Conservation (phyloP, 768 basidiomycete species). For the Tricholoma terreum region DNA sequence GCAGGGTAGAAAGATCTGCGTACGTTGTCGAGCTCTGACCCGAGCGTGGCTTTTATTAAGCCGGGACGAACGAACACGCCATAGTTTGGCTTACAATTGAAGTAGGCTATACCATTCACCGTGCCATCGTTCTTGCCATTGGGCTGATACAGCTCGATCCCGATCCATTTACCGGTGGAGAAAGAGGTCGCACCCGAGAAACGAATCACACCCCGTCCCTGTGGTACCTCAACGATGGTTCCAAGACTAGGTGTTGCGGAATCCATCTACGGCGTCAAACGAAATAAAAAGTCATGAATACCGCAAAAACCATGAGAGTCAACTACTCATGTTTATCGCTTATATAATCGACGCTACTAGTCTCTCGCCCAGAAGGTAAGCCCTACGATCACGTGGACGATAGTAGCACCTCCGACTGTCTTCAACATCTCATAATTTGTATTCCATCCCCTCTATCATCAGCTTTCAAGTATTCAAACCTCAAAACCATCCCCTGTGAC, state of each 20-base stretch:
- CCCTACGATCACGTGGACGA: too few species aligned
- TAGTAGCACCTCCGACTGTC: too few species aligned
- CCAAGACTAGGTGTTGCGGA: conserved; percentile 43
- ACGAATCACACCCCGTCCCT: conserved; percentile 81
- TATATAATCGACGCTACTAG: too few species aligned
- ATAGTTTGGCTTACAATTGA: conserved; percentile 68
- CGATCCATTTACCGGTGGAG: conserved; percentile 90
- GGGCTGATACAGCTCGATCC: conserved; percentile 79
- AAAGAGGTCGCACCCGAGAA: conserved; percentile 85
- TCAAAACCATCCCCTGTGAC: too few species aligned
- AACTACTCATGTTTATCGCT: too few species aligned
- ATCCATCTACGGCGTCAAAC: conserved; percentile 5
- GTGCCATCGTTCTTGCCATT: conserved; percentile 96
- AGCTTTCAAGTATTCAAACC: too few species aligned
- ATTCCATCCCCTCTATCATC: too few species aligned
- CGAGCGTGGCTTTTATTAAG: conserved; percentile 68
- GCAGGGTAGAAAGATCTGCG: background rate
- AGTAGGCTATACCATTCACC: conserved; percentile 77
- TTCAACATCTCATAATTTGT: too few species aligned
- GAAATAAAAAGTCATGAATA: background rate
- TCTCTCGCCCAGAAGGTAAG: too few species aligned
- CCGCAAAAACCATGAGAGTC: too few species aligned
- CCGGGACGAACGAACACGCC: conserved; percentile 90
- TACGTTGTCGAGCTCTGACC: conserved; percentile 38
- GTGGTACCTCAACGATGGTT: conserved; percentile 74